These are phyloP conservation scores for Chaetomiaceae sp. DNA, from an alignment of 2,329 filamentous ascomycete genomes.

Conservation along the genomic window DNA sequence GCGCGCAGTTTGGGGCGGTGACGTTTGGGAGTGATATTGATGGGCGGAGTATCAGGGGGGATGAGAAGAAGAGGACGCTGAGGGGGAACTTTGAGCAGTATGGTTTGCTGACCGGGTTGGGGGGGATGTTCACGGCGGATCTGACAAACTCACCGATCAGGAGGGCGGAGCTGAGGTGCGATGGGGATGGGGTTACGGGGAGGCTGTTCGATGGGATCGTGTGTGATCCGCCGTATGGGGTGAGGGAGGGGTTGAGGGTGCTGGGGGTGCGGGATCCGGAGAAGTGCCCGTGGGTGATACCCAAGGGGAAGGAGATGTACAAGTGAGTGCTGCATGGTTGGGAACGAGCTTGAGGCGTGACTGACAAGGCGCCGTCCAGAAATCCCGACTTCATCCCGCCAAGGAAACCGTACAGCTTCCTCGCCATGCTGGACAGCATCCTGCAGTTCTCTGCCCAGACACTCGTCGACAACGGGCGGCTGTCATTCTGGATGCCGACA, in stretches of 20 bases:
- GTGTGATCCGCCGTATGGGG: constrained; percentile 94
- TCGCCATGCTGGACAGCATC: constrained; percentile 85
- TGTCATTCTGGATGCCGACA: constrained; percentile 98
- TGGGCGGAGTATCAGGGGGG: constrained; percentile 78
- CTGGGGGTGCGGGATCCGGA: constrained; percentile 69
- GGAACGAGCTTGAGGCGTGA: not conserved
- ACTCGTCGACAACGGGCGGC: constrained; percentile 70
- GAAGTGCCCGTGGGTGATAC: constrained; percentile 55
- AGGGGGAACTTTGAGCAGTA: constrained; percentile 82
- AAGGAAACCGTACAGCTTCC: constrained; percentile 88
- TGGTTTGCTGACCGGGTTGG: constrained; percentile 57
- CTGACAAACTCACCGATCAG: constrained; percentile 80
- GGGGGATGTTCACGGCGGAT: constrained; percentile 81
- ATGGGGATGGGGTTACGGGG: constrained; percentile 21
- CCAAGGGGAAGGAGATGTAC: constrained; percentile 66
- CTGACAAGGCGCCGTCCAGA: constrained; percentile 31
- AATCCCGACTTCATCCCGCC: constrained; percentile 72
- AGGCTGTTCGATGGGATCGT: constrained; percentile 81
- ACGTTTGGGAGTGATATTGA: constrained; percentile 91
- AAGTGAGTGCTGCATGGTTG: constrained; percentile 45
- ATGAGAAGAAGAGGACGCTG: constrained; percentile 50
- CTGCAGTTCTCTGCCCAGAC: constrained; percentile 73
- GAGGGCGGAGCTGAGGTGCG: constrained; percentile 33
- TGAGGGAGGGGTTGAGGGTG: constrained; percentile 86
- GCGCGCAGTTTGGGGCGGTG: constrained; percentile 81